Conservation (phyloP, 2,329 filamentous ascomycete genomes). For the Blastomyces emzantsi region DNA sequence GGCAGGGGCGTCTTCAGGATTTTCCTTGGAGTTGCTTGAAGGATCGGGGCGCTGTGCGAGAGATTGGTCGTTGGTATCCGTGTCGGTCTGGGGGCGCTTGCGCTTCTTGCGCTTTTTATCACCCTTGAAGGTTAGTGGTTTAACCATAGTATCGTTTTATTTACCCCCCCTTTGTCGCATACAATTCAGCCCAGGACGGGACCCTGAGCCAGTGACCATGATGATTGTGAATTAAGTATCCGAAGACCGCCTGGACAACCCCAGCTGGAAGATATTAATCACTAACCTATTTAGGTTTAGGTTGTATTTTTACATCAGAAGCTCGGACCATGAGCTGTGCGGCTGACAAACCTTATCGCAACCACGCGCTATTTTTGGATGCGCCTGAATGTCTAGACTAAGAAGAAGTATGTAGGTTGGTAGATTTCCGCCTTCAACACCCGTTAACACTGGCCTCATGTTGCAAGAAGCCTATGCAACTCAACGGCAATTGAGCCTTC, state of each 20-base stretch:
- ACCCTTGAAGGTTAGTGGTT: constrained; percentile 89
- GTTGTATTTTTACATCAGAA: too few species aligned
- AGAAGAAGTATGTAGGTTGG: too few species aligned
- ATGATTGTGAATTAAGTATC: background rate
- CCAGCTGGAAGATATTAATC: background rate
- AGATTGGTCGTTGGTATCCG: constrained; percentile 32
- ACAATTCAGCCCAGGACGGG: background rate
- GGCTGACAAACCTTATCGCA: constrained; percentile 2
- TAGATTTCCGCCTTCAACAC: too few species aligned
- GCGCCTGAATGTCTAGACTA: background rate
- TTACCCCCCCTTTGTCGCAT: background rate
- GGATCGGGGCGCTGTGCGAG: constrained; percentile 31
- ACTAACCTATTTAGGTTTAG: background rate
- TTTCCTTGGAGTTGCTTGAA: constrained; percentile 16
- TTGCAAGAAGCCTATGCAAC: background rate
- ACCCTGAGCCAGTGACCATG: background rate
- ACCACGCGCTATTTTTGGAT: background rate
- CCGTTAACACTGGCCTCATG: too few species aligned
- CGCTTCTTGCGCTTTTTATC: constrained; percentile 93
- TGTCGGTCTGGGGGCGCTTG: constrained; percentile 57
- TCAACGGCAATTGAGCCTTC: background rate
- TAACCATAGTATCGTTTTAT: constrained; percentile 45
- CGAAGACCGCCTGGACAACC: background rate
- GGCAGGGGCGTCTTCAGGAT: constrained; percentile 32
- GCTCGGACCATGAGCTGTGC: background rate